Base-by-base conservation (phyloP, 768 basidiomycete genomes). In the Cantharellus anzutake region DNA sequence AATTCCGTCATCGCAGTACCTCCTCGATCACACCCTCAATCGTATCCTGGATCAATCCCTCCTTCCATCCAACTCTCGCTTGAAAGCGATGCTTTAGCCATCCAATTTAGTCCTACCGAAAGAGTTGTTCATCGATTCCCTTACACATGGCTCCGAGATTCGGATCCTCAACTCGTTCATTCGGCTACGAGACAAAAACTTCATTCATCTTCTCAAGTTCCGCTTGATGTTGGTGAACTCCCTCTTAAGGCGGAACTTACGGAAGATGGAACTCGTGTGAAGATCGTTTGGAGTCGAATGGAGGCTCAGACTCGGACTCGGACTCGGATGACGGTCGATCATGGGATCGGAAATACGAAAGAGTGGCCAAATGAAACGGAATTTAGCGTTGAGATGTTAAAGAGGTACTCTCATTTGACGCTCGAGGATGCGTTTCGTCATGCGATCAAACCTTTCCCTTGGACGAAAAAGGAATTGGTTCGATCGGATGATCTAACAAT, bases 121-220 rank as follows among this genome's bases (percentile, higher is more conserved):
- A 29, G 20, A 29, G 20, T 29, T 29, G 20, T 29, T 29, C 20
- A 29, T 29, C 20, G 20, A 29, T 29, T 87, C 64, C 77, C 85
- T 0, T 82, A 78, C 65, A 70, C 80, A 59, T 92, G 88, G 82
- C 77, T 98, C 5, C 81, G 91, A 34, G 92, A 97, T 66, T 78
- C 85, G 60, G 89, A 84, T 48, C 71, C 79, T 0, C 65, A 71
- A 2, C 92, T 85, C 63, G 69, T 93, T 4, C 86, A 96, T 64
- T 82, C 86, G 0, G 78, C 81, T 2, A 90, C 84, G 0, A 72
- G 70, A 2, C 93, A 97, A 69, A 87, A 87, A 65, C 73, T 90
- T 0, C 81, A 81, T 66, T 72, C 78, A 56, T 79, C 84, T 2
- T 81, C 82, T 0, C 85, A 87, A 64, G 71, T 86, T 34, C 76